phyloP scores from a whole-genome alignment of 306 rosid genomes.

The Fagus sylvatica region DNA sequence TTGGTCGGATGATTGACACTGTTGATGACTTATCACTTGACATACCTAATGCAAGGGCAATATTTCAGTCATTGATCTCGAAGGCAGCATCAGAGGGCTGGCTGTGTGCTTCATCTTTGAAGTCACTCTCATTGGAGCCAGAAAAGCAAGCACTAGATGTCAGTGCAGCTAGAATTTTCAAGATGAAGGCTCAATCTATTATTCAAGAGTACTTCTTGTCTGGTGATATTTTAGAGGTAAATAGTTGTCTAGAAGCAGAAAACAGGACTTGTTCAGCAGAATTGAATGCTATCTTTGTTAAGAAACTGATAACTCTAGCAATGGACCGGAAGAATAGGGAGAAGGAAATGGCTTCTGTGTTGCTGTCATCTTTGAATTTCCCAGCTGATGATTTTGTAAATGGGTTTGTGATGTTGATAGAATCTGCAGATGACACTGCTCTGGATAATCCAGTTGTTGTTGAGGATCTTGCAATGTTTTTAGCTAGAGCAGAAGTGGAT shows the following conservation, averaged over 20 bases:
- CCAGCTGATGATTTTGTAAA: constrained; percentile 65
- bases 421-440: constrained; percentile 75
- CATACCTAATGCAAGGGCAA: constrained; percentile 60
- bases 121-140: constrained; percentile 47
- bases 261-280: constrained; percentile 34
- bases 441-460: constrained; percentile 66
- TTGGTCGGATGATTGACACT: constrained; percentile 53
- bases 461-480: constrained; percentile 78
- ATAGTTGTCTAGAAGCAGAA: constrained; percentile 52
- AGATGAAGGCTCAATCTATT: constrained; percentile 54
- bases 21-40: constrained; percentile 72
- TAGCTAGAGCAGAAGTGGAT: constrained; percentile 68
- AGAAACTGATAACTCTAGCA: constrained; percentile 59
- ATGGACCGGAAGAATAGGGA: constrained; percentile 78
- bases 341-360: constrained; percentile 75
- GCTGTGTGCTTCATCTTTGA: constrained; percentile 66
- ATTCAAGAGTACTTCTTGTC: constrained; percentile 74
- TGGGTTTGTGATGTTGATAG: constrained; percentile 66
- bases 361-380: constrained; percentile 63
- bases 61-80: constrained; percentile 49
- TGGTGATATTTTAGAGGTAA: constrained; percentile 58
- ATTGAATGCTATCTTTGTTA: constrained; percentile 64
- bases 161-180: constrained; percentile 46
- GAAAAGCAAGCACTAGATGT: constrained; percentile 42
- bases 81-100: constrained; percentile 82